A percentile compares a stretch with the other conserved stretches of the same genome.
phyloP scores from a whole-genome alignment of 805 yeast species.

The Saccharomycopsis schoenii region DNA sequence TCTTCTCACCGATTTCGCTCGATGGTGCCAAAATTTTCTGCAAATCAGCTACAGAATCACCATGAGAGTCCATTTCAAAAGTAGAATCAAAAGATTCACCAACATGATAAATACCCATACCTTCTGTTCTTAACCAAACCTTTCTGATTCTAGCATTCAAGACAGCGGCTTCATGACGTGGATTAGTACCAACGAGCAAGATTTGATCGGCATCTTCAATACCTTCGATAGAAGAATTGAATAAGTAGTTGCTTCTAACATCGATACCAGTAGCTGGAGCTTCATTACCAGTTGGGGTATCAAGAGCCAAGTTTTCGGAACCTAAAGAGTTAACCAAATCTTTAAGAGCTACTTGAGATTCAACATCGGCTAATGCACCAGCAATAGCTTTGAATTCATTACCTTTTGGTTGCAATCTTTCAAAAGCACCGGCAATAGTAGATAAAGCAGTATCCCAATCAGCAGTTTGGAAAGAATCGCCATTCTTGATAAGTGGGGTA shows the following conservation, averaged over 20 bases:
- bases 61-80: conserved; percentile 53
- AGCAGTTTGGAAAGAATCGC: conserved; percentile 59
- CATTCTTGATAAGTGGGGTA: conserved; percentile 63
- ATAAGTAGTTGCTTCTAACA: conserved; percentile 66
- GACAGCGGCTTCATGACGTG: conserved; percentile 85
- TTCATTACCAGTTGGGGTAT: conserved; percentile 45
- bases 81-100: conserved; percentile 77
- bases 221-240: conserved; percentile 72
- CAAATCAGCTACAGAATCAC: conserved; percentile 48
- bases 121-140: conserved; percentile 57
- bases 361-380: conserved; percentile 78
- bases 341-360: conserved; percentile 71
- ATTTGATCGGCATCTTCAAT: conserved; percentile 78
- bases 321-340: conserved; percentile 69
- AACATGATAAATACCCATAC: conserved; percentile 56
- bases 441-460: conserved; percentile 84
- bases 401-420: conserved; percentile 45
- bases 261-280: conserved; percentile 63
- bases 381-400: conserved; percentile 73
- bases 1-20: conserved; percentile 61
- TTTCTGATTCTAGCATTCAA: conserved; percentile 76
- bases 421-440: conserved; percentile 53
- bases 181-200: conserved; percentile 75
- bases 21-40: conserved; percentile 37
- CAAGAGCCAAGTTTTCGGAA: conserved; percentile 73